Conservation (phyloP, 768 basidiomycete genomes). For the Serendipita sp. region DNA sequence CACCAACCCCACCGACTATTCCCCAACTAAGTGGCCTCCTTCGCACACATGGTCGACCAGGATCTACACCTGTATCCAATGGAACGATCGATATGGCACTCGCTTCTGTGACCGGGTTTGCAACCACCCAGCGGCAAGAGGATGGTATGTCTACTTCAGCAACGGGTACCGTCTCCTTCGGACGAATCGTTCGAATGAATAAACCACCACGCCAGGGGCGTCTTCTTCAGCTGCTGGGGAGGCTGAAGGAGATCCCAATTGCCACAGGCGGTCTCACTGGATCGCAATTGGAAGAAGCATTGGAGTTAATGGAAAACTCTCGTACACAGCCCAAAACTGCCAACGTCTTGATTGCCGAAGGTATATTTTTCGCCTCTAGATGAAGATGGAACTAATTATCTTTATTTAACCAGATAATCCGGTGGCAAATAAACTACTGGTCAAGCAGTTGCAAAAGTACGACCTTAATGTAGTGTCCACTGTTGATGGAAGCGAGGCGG, state of each 20-base stretch:
- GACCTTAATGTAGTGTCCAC: slow-evolving; percentile 47
- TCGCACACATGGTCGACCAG: background rate
- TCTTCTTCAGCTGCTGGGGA: slow-evolving; percentile 45
- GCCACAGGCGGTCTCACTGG: slow-evolving; percentile 25
- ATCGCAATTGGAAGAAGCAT: slow-evolving; percentile 26
- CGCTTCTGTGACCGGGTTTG: background rate
- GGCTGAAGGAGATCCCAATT: slow-evolving; percentile 37
- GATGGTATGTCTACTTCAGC: slow-evolving; percentile 9
- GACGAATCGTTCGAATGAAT: slow-evolving; percentile 42
- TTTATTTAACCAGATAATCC: slow-evolving; percentile 38
- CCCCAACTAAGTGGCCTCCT: background rate
- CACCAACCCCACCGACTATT: slow-evolving; percentile 34
- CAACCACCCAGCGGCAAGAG: background rate
- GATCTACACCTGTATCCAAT: background rate
- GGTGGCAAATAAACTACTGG: slow-evolving; percentile 48
- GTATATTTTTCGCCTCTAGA: slow-evolving; percentile 20
- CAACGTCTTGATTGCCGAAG: slow-evolving; percentile 59
- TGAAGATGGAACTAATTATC: background rate
- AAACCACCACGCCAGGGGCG: slow-evolving; percentile 51
- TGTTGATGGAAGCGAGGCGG: slow-evolving; percentile 53
- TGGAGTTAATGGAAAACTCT: slow-evolving; percentile 32
- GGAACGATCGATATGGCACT: slow-evolving; percentile 3
- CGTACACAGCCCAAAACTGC: slow-evolving; percentile 37
- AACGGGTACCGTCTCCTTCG: slow-evolving; percentile 22
- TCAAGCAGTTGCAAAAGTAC: slow-evolving; percentile 50